Percentiles rank a stretch among this genome's conserved stretches.
These are phyloP conservation scores for Solanum raphanifolium DNA, from an alignment of 257 asterid species.

Conservation along the genomic window DNA sequence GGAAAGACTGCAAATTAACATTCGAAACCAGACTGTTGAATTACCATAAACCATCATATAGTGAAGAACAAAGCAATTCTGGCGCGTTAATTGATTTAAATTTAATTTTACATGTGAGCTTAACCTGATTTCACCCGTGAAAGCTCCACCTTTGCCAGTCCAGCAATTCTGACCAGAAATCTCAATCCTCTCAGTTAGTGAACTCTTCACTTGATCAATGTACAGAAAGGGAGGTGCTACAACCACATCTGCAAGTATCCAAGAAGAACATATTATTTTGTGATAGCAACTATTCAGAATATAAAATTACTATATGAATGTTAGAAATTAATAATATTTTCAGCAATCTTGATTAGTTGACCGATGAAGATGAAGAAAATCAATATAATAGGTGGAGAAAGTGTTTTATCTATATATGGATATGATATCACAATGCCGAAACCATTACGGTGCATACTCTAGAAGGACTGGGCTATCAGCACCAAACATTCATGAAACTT, in stretches of 20 bases:
- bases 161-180: constrained; percentile 93
- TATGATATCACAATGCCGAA: neutral
- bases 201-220: constrained; percentile 86
- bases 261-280: neutral
- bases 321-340: neutral
- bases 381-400: neutral
- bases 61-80: neutral
- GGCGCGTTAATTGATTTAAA: neutral
- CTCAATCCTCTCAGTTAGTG: constrained; percentile 59
- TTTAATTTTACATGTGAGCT: neutral
- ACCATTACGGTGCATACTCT: neutral
- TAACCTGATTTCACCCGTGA: constrained; percentile 98
- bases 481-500: neutral
- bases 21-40: neutral
- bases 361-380: neutral
- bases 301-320: neutral
- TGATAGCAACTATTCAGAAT: neutral
- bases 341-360: neutral
- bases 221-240: constrained; percentile 95
- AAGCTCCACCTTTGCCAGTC: constrained; percentile 98
- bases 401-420: neutral
- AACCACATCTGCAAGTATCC: constrained; percentile 64
- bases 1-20: neutral
- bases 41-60: neutral
- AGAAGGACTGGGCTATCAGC: neutral